Conservation (phyloP, 2,329 filamentous ascomycete species). For the Samsoniella hepiali region DNA sequence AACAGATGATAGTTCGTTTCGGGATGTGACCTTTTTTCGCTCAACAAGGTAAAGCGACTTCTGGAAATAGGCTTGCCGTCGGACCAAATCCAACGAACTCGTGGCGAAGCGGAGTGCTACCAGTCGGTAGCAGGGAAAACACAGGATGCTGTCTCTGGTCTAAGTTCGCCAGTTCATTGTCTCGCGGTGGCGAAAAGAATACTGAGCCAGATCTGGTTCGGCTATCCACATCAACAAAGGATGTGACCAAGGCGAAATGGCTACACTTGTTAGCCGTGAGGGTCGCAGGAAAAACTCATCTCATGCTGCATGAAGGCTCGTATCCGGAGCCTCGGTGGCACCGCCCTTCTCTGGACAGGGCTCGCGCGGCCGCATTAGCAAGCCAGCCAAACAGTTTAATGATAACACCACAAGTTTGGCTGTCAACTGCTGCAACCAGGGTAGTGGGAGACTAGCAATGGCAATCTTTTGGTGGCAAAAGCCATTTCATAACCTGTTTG, state of each 20-base stretch:
- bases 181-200: slow-evolving; percentile 2
- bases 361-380: neutral
- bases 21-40: slow-evolving; percentile 1
- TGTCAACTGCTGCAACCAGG: neutral
- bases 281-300: neutral
- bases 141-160: neutral
- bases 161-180: neutral
- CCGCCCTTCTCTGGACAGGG: neutral
- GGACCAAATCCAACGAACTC: neutral
- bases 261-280: neutral
- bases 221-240: neutral
- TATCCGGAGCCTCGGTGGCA: neutral
- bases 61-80: slow-evolving; percentile 6
- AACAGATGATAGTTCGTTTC: neutral
- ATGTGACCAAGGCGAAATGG: neutral
- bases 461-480: slow-evolving; percentile 6
- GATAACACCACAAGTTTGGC: slow-evolving; percentile 1
- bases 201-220: neutral
- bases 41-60: neutral
- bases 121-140: neutral
- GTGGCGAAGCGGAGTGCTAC: neutral
- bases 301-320: neutral
- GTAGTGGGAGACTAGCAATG: neutral
- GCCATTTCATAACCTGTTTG: slow-evolving; percentile 4
- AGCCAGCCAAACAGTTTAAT: slow-evolving; percentile 6